Conservation (phyloP, 2,329 filamentous ascomycete genomes). For the Phyllosticta citrichinensis region DNA sequence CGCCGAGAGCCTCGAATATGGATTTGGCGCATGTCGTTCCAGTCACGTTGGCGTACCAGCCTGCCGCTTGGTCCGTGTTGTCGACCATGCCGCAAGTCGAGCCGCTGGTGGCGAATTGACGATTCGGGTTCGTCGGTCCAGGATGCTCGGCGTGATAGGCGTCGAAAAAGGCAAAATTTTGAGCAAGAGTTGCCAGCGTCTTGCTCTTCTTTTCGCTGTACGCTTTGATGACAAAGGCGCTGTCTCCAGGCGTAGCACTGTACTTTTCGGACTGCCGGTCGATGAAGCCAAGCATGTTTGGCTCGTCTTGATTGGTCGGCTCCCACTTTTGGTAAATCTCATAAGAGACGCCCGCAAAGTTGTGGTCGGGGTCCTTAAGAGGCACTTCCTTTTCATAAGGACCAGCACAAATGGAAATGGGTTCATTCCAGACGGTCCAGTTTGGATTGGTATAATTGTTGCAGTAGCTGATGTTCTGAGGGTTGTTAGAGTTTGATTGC, state of each 20-base stretch:
- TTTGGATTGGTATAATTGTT: conserved; percentile 31
- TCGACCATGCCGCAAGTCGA: conserved; percentile 24
- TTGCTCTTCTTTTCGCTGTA: conserved; percentile 26
- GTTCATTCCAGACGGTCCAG: conserved; percentile 22
- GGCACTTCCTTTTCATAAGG: conserved; percentile 29
- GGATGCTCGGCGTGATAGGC: conserved; percentile 29
- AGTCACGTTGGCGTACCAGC: conserved; percentile 18
- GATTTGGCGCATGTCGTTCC: conserved; percentile 23
- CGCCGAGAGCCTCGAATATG: conserved; percentile 29
- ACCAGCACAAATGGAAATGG: conserved; percentile 25
- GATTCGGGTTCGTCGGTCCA: conserved; percentile 32
- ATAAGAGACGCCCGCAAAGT: conserved; percentile 19
- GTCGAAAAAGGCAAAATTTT: conserved; percentile 32
- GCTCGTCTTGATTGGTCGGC: conserved; percentile 24
- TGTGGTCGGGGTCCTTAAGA: conserved; percentile 26
- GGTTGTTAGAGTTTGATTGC: neutral
- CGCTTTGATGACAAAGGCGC: conserved; percentile 29
- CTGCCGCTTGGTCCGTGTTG: conserved; percentile 23
- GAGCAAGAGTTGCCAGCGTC: conserved; percentile 24
- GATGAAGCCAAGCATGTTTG: conserved; percentile 30
- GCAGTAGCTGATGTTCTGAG: conserved; percentile 19
- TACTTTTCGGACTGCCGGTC: conserved; percentile 31
- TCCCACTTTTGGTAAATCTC: conserved; percentile 31
- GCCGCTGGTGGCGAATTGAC: conserved; percentile 30
- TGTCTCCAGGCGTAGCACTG: conserved; percentile 24